A percentile compares a stretch with the other conserved stretches of the same genome.
phyloP scores from a whole-genome alignment of 108 stramenopile species.

The Cylindrotheca closterium region DNA sequence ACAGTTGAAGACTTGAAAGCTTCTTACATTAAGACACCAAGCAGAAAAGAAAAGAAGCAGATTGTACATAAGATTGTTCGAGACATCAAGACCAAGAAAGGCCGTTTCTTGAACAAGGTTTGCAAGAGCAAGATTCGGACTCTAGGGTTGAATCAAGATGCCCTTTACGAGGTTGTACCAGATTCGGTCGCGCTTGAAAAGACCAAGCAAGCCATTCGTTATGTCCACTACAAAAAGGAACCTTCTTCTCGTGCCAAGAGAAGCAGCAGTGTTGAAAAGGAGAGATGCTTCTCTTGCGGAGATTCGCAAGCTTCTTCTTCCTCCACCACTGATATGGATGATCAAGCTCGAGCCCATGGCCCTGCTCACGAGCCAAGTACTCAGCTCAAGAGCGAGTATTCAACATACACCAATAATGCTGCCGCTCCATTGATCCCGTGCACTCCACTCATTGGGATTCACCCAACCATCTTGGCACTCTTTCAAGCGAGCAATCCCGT shows the following conservation, averaged over 20 bases:
- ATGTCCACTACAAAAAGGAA: conserved; percentile 39
- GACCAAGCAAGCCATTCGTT: conserved; percentile 23
- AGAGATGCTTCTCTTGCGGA: too few relatives aligned
- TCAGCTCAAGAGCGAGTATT: too few relatives aligned
- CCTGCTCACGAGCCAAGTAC: too few relatives aligned
- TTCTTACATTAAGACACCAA: conserved; percentile 11
- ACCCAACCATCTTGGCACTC: too few relatives aligned
- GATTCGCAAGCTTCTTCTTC: too few relatives aligned
- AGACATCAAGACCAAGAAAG: conserved; percentile 19
- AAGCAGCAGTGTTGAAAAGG: neutral
- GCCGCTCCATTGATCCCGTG: too few relatives aligned
- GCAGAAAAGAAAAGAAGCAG: conserved; percentile 18
- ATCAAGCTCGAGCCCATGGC: too few relatives aligned
- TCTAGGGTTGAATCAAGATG: neutral
- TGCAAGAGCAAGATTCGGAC: conserved; percentile 1
- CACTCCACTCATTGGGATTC: too few relatives aligned
- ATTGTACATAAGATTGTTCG: conserved; percentile 8
- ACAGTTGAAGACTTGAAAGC: conserved; percentile 13
- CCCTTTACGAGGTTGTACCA: conserved; percentile 19
- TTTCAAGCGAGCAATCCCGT: too few relatives aligned
- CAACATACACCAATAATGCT: too few relatives aligned
- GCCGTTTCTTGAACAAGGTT: conserved; percentile 17
- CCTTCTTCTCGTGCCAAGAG: conserved; percentile 5
- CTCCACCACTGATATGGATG: too few relatives aligned
- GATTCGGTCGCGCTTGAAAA: conserved; percentile 19